Conservation (phyloP, 78 protist species). For the Cavenderia fasciculata region DNA sequence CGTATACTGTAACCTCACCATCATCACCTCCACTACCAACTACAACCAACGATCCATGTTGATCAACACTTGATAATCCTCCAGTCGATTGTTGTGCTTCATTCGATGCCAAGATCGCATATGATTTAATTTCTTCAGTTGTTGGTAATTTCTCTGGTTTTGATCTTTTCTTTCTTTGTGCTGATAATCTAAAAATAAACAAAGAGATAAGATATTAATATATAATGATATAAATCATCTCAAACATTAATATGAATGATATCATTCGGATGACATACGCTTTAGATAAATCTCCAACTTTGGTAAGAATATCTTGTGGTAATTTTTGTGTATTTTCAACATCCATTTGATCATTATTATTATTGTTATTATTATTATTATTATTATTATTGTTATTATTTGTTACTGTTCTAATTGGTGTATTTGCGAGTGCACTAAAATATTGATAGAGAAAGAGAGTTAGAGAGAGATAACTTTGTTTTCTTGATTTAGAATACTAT, state of each 20-base stretch:
- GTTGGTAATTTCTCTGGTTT: constrained; percentile 36
- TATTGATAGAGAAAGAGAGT: background rate
- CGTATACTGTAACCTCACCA: constrained; percentile 34
- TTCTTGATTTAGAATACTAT: background rate
- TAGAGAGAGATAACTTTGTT: background rate
- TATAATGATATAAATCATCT: no score
- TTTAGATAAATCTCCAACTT: no score
- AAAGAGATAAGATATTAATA: background rate
- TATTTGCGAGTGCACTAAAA: constrained; percentile 26
- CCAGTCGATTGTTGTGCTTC: constrained; percentile 3
- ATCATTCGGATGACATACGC: no score
- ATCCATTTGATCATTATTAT: background rate
- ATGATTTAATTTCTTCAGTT: constrained; percentile 18
- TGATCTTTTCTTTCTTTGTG: constrained; percentile 75
- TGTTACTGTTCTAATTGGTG: background rate
- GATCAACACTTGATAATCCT: constrained; percentile 52
- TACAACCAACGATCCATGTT: background rate
- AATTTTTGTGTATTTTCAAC: background rate
- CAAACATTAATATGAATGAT: no score
- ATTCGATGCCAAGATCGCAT: background rate
- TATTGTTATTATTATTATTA: background rate
- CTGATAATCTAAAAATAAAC: constrained; percentile 37
- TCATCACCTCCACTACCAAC: constrained; percentile 81
- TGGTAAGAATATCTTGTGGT: no score
- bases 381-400: background rate